Base-by-base conservation (phyloP, 352 stramenopile genomes). In the Saprolegnia diclina region DNA sequence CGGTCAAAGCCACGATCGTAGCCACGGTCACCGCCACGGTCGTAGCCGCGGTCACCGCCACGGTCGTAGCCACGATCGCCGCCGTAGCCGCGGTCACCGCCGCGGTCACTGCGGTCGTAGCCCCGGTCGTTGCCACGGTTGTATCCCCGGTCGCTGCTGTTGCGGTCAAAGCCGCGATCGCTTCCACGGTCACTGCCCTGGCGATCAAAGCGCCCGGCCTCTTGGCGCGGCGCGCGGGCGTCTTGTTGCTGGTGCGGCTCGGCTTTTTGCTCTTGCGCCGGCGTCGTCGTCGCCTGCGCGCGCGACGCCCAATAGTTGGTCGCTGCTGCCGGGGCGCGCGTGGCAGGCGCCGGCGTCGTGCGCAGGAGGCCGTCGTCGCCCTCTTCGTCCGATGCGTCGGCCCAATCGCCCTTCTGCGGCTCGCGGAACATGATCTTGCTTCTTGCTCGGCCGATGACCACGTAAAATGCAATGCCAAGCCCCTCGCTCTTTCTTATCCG, bases 331-430 rank as follows among this genome's bases (percentile, higher is more conserved):
- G 61, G 11, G 29, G 66, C 44, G 14, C 62, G 38, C 9, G 70
- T 42, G 5, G 67, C 55, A 19, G 62, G 57, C 32, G 55, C 65
- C 7, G 67, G 54, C 14, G 59, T 37, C 26, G 56, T 56, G 56
- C 11, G 44, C 63, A 44, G 66, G 55, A 71, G 5, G n/a, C 26
- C 70, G 46, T 73, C 44, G 18, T 80, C 75, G 22, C 77, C 85
- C 46, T 88, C 85, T 52, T 91, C 82, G 66, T 91, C 85, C 61
- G 80, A 69, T 18, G 63, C 63, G 32, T 69, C 85, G 56, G 83
- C 85, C 83, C 85, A 91, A 73, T 89, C 82, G 54, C 81, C 79
- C 9, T 80, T 65, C 67, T 91, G 72, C n/a, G 80, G 72, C 35
- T 79, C 76, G 72, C 85, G 83, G 70, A 91, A 89, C 85, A 93